These are phyloP conservation scores for Blastocrithidia nonstop DNA, from an alignment of 208 protist genomes.

Conservation along the genomic window DNA sequence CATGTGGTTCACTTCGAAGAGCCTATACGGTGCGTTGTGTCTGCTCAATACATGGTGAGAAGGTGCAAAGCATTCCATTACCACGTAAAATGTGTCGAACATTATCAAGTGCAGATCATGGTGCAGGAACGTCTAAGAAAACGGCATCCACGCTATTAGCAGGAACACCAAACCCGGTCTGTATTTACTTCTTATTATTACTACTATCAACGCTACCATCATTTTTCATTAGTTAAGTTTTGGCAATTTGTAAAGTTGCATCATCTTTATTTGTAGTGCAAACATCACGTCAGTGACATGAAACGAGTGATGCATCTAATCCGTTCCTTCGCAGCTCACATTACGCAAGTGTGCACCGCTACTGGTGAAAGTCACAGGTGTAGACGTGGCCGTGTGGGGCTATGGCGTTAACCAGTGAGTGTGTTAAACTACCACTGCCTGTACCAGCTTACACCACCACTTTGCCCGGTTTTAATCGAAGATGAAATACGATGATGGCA, in stretches of 20 bases:
- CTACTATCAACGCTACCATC: not conserved
- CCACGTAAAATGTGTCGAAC: conserved; percentile 61
- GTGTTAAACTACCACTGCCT: conserved; percentile 79
- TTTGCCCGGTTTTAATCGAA: conserved; percentile 57
- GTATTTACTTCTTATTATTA: conserved; percentile 6
- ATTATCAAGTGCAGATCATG: conserved; percentile 78
- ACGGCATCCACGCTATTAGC: conserved; percentile 67
- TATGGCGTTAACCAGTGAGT: conserved; percentile 68
- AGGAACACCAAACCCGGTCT: conserved; percentile 58
- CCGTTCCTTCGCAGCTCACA: conserved; percentile 67
- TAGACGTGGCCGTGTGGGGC: conserved; percentile 63
- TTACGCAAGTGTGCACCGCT: conserved; percentile 55
- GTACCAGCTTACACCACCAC: conserved; percentile 81
- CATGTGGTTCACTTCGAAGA: conserved; percentile 38
- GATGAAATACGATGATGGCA: conserved; percentile 60
- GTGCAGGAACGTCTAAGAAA: conserved; percentile 87
- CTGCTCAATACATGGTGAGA: conserved; percentile 90
- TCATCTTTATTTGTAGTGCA: conserved; percentile 26
- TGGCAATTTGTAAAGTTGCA: conserved; percentile 5
- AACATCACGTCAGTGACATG: conserved; percentile 69
- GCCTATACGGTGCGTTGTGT: conserved; percentile 63
- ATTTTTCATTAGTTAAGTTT: not conserved
- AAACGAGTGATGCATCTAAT: conserved; percentile 32
- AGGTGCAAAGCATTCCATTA: conserved; percentile 83
- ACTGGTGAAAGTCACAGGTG: conserved; percentile 83